Conservation (phyloP, 2,329 filamentous ascomycete genomes). For the Penicillium sp. region DNA sequence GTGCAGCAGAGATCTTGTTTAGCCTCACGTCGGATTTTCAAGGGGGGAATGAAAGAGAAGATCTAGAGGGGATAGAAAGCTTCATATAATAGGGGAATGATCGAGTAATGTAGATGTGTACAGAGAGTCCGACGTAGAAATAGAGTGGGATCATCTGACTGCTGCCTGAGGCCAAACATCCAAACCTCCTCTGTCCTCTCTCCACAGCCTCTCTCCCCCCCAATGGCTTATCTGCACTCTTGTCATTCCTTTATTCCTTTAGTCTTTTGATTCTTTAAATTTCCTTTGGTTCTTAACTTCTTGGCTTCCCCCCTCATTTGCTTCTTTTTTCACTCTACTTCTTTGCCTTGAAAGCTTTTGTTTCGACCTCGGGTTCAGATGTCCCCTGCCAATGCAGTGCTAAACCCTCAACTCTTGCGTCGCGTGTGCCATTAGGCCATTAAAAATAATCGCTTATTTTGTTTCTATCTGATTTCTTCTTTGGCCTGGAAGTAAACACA, state of each 20-base stretch:
- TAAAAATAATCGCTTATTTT: background rate
- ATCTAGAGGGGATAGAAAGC: background rate
- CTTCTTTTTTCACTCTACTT: background rate
- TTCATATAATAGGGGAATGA: background rate
- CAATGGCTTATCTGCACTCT: background rate
- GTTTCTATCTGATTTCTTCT: background rate
- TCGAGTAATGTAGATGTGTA: background rate
- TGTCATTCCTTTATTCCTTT: conserved; percentile 3
- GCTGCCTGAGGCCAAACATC: conserved; percentile 2
- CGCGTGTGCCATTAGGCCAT: conserved; percentile 1
- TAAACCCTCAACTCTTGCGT: background rate
- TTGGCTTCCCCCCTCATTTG: conserved; percentile 9
- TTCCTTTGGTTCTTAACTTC: background rate
- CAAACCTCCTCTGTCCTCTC: background rate
- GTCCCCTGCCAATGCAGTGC: conserved; percentile 1
- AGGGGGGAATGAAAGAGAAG: background rate
- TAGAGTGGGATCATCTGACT: conserved; percentile 6
- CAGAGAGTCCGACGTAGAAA: background rate
- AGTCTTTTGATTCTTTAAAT: background rate
- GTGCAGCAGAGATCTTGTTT: background rate
- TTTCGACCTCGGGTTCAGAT: background rate
- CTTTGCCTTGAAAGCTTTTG: background rate
- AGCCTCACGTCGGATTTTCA: background rate
- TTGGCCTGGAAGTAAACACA: background rate
- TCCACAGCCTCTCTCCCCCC: background rate